These are phyloP conservation scores for Heterobasidion annosum DNA, from an alignment of 1,284 basidiomycete genomes.

Conservation along the genomic window DNA sequence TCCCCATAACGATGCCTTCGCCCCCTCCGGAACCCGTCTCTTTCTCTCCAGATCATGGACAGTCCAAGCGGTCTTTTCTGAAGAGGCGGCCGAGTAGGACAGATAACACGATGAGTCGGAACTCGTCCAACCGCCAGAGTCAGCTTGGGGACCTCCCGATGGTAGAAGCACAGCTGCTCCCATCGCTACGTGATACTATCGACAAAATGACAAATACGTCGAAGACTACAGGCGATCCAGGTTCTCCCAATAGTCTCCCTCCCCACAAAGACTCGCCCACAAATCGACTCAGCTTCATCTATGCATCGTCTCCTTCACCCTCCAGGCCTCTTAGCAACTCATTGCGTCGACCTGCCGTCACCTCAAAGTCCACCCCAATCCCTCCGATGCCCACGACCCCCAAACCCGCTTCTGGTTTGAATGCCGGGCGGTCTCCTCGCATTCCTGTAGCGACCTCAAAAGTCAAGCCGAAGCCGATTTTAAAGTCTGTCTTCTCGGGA, in stretches of 20 bases:
- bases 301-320: neutral
- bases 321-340: neutral
- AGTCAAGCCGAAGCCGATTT: conserved; percentile 14
- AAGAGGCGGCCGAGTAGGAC: neutral
- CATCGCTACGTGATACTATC: conserved; percentile 60
- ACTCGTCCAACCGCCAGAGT: conserved; percentile 26
- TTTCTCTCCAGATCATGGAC: conserved; percentile 7
- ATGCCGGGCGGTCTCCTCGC: neutral
- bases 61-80: conserved; percentile 11
- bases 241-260: neutral
- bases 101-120: conserved; percentile 6
- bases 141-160: conserved; percentile 42
- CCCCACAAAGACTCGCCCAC: too few species aligned
- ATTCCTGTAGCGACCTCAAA: neutral
- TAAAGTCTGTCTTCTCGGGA: conserved; percentile 33
- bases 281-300: neutral
- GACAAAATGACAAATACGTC: conserved; percentile 50
- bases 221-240: neutral
- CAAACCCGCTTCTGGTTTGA: neutral
- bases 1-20: neutral
- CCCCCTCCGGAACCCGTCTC: neutral
- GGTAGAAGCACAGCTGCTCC: conserved; percentile 54
- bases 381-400: neutral
- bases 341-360: neutral
- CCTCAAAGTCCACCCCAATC: neutral